Evolutionary conservation across 441 rosid species (phyloP).

Genomic region (Euphorbia schlechtendalii): DNA sequence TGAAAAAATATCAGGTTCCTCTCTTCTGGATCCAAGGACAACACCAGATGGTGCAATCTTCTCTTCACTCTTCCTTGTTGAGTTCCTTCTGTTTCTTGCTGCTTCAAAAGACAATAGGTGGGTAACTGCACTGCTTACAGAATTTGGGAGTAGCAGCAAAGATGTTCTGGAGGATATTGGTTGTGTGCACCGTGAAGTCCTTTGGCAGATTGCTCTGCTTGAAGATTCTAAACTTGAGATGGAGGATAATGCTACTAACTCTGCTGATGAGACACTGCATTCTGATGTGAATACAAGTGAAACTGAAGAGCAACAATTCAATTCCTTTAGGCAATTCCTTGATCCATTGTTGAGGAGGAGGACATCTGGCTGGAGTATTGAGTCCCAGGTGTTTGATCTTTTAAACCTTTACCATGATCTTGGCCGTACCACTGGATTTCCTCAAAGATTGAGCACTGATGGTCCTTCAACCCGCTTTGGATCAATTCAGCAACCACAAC

Average conservation of each 20-base stretch:
- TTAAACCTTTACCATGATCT: conserved; percentile 89
- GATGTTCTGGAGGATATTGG: conserved; percentile 91
- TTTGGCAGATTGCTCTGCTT: conserved; percentile 88
- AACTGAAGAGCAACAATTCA: conserved; percentile 74
- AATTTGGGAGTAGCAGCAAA: conserved; percentile 78
- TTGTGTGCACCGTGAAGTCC: conserved; percentile 68
- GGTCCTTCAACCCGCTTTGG: conserved; percentile 43
- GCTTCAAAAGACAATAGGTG: conserved; percentile 96
- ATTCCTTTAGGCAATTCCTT: conserved; percentile 89
- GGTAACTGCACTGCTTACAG: conserved; percentile 89
- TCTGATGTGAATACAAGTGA: conserved; percentile 44
- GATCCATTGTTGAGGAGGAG: conserved; percentile 94
- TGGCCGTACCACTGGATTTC: conserved; percentile 77
- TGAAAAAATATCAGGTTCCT: conserved; percentile 46
- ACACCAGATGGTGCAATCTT: conserved; percentile 56
- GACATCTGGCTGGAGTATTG: conserved; percentile 79
- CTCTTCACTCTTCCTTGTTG: conserved; percentile 82
- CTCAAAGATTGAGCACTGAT: conserved; percentile 53
- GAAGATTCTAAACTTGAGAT: conserved; percentile 74
- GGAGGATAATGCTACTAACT: conserved; percentile 44
- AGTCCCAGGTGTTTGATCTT: conserved; percentile 94
- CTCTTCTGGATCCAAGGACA: conserved; percentile 66
- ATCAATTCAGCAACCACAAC: conserved; percentile 25
- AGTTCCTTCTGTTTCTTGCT: conserved; percentile 94
- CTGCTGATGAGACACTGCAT: conserved; percentile 47